Base-by-base conservation (phyloP, 2,329 filamentous ascomycete species). In the Penicillium brevicompactum region DNA sequence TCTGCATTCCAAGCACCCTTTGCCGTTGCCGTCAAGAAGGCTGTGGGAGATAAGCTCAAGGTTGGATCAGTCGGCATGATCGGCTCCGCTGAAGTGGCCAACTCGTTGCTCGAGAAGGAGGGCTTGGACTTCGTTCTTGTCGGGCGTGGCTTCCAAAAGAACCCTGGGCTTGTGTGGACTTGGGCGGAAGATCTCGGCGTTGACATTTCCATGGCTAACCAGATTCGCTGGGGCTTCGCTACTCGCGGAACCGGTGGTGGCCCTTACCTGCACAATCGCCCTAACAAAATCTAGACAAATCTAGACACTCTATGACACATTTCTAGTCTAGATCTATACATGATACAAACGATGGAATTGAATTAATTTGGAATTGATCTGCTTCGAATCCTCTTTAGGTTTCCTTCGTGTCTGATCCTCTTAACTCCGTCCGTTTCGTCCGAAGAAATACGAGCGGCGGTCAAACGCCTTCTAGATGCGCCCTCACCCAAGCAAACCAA, bases 11-110 rank as follows among this genome's bases (percentile, higher is more conserved):
- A 96, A 77, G 82, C 87, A 21, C 84, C 87, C 40, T 84, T 94
- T 51, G 88, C 91, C 0, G 84, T 85, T 45, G 78, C 81, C 31
- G 84, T 95, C 59, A 90, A 93, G 68, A 80, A 86, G 61, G 88
- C 84, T 9, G 83, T 92, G n/a, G 87, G 87, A 45, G 91, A 77
- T 69, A 86, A 80, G 70, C 69, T 96, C 68, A 74, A 86, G 1
- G 87, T 96, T 32, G 87, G 86, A 18, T 83, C 87, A 2, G 91
- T 96, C 1, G 92, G 92, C 4, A 78, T 84, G 55, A 89, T 96
- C 65, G 86, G 82, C 37, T 83, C 83, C 30, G 88, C 87, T 2
- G 83, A 86, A 64, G 82, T 88, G 70, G 91, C 90, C 5, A 82
- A 86, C 80, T 61, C 84, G 76, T 55, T 88, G 67, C 68, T 84